Evolutionary conservation across 805 yeast species (phyloP).

Genomic region (Saturnispora kantuleensis): DNA sequence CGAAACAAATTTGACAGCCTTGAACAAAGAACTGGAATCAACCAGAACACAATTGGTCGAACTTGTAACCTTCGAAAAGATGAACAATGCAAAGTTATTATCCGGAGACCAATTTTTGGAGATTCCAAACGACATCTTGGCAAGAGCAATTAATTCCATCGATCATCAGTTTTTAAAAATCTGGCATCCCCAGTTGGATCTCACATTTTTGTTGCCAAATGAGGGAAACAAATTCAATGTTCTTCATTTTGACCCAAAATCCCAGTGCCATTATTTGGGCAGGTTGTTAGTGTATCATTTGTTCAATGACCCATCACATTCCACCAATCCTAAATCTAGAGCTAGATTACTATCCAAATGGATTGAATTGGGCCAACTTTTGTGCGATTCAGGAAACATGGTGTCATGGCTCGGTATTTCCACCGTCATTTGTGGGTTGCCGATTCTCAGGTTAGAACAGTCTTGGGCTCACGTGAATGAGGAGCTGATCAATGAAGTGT

Average conservation of each 20-base stretch:
- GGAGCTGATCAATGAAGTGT: constrained; percentile 47
- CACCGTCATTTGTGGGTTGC: constrained; percentile 70
- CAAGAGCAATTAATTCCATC: constrained; percentile 55
- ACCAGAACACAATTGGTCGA: constrained; percentile 39
- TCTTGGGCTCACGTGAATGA: constrained; percentile 70
- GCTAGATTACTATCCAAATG: constrained; percentile 68
- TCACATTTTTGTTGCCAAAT: constrained; percentile 36
- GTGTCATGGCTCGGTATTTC: constrained; percentile 91
- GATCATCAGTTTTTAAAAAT: constrained; percentile 51
- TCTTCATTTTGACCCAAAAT: constrained; percentile 56
- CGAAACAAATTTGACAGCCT: not conserved
- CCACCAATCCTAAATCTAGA: constrained; percentile 33
- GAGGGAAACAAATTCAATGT: constrained; percentile 49
- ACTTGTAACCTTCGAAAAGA: constrained; percentile 25
- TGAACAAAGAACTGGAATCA: constrained; percentile 42
- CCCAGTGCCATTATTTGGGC: constrained; percentile 70
- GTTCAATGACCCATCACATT: constrained; percentile 38
- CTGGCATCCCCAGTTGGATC: constrained; percentile 79
- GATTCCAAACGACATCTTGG: constrained; percentile 42
- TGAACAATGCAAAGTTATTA: not conserved
- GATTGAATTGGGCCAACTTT: constrained; percentile 71
- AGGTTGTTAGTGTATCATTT: constrained; percentile 60
- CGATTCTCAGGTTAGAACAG: constrained; percentile 60
- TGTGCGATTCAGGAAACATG: constrained; percentile 82
- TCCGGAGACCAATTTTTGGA: constrained; percentile 41